Percentiles rank a stretch among this genome's conserved stretches.
These are phyloP conservation scores for Spathaspora jeffriesii DNA, from an alignment of 1,139 yeast species.

Conservation along the genomic window DNA sequence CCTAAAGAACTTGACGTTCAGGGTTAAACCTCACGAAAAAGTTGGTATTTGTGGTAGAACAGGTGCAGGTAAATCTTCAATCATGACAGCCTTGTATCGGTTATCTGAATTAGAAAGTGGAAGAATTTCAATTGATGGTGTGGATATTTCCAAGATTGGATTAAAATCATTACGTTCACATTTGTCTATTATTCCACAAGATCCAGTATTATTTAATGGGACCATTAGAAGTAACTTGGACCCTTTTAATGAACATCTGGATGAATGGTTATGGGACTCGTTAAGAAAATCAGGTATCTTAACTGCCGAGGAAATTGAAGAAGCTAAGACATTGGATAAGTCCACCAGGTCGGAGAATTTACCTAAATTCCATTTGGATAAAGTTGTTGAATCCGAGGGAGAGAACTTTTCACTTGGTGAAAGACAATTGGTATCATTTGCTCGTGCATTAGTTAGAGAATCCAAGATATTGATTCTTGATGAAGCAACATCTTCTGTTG, in stretches of 20 bases:
- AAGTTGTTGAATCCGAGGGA: slow-evolving; percentile 54
- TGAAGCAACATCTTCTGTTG: slow-evolving; percentile 60
- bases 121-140: slow-evolving; percentile 54
- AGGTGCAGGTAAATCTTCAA: slow-evolving; percentile 78
- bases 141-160: slow-evolving; percentile 50
- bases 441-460: slow-evolving; percentile 52
- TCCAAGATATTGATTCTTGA: slow-evolving; percentile 52
- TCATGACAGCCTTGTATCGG: slow-evolving; percentile 66
- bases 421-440: slow-evolving; percentile 53
- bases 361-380: slow-evolving; percentile 52
- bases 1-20: slow-evolving; percentile 51
- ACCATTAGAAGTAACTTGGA: slow-evolving; percentile 42
- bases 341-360: slow-evolving; percentile 22
- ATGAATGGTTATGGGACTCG: slow-evolving; percentile 45
- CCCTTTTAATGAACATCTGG: slow-evolving; percentile 38
- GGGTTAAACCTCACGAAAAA: slow-evolving; percentile 55
- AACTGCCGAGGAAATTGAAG: slow-evolving; percentile 24
- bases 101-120: slow-evolving; percentile 59
- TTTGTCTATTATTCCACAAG: slow-evolving; percentile 47
- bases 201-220: slow-evolving; percentile 44
- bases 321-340: slow-evolving; percentile 18
- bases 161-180: slow-evolving; percentile 31
- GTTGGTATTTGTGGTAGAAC: slow-evolving; percentile 81
- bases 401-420: slow-evolving; percentile 58
- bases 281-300: slow-evolving; percentile 46